Evolutionary conservation across 192 early-diverging fungal genomes (phyloP).

Genomic region (Phycomyces nitens): DNA sequence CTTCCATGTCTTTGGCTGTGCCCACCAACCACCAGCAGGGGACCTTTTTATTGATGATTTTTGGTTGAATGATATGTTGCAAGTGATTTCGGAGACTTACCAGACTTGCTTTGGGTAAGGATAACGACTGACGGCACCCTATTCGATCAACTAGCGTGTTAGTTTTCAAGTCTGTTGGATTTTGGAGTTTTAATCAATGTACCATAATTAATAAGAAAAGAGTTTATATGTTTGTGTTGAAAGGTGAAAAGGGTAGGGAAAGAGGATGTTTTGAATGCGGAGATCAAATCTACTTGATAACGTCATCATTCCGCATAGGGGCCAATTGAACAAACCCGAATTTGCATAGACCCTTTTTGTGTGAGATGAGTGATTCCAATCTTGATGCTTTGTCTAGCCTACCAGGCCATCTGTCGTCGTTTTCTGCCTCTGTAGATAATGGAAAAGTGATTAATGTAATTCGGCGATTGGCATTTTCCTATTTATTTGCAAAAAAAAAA

Average conservation of each 20-base stretch:
- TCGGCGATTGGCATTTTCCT: background rate
- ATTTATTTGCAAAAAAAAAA: background rate
- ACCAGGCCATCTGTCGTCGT: conserved; percentile 13
- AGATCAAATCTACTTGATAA: background rate
- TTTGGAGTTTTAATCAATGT: background rate
- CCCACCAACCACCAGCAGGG: conserved; percentile 50
- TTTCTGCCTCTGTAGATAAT: conserved; percentile 9
- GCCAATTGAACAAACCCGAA: background rate
- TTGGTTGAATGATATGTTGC: background rate
- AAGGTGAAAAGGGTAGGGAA: background rate
- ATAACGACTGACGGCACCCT: conserved; percentile 26
- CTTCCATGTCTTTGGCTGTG: conserved; percentile 44
- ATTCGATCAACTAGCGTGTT: background rate
- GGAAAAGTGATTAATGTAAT: conserved; percentile 12
- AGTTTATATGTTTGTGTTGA: background rate
- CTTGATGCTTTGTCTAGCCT: conserved; percentile 13
- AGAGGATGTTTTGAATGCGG: background rate
- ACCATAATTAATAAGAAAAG: background rate
- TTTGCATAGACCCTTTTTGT: background rate
- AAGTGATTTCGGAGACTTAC: background rate
- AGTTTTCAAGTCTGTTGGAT: background rate
- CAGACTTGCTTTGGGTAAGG: conserved; percentile 24
- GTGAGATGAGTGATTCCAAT: conserved; percentile 3
- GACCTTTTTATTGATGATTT: conserved; percentile 24
- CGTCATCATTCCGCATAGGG: background rate